Evolutionary conservation across 129 eudicot genomes (phyloP).

Genomic region (Flaveria brownii): DNA sequence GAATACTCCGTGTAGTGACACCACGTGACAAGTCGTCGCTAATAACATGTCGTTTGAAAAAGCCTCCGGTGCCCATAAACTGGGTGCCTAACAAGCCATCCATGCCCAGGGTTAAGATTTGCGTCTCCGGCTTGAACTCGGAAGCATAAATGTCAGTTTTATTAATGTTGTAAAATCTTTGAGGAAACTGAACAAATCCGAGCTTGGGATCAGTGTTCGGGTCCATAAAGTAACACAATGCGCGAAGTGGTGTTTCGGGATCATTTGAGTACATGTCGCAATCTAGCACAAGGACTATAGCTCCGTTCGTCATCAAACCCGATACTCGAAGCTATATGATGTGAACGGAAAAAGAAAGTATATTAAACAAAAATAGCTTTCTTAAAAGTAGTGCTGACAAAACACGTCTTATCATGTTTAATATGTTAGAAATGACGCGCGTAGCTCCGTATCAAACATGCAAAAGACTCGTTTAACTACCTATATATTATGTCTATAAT

Average conservation of each 20-base stretch:
- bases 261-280: conserved; percentile 87
- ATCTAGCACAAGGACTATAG: conserved; percentile 55
- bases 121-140: conserved; percentile 42
- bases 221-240: conserved; percentile 51
- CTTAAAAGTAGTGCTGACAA: background rate
- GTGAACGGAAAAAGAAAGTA: background rate
- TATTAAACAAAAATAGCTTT: background rate
- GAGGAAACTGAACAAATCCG: conserved; percentile 76
- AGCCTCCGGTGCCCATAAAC: conserved; percentile 65
- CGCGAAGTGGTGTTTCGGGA: conserved; percentile 56
- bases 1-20: conserved; percentile 5
- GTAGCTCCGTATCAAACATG: too few species aligned
- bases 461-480: too few species aligned
- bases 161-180: conserved; percentile 47
- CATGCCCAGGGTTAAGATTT: conserved; percentile 44
- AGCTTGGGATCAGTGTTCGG: conserved; percentile 37
- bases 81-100: conserved; percentile 60
- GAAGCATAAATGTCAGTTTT: conserved; percentile 53
- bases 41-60: conserved; percentile 47
- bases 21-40: conserved; percentile 37
- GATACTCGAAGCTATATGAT: conserved; percentile 66
- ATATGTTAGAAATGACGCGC: too few species aligned
- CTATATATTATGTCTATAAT: too few species aligned
- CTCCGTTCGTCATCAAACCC: conserved; percentile 65
- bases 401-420: too few species aligned